Evolutionary conservation across 768 basidiomycete species (phyloP), one percentile per base, ranked within the genome.

Genomic region (Obba rivulosa): DNA sequence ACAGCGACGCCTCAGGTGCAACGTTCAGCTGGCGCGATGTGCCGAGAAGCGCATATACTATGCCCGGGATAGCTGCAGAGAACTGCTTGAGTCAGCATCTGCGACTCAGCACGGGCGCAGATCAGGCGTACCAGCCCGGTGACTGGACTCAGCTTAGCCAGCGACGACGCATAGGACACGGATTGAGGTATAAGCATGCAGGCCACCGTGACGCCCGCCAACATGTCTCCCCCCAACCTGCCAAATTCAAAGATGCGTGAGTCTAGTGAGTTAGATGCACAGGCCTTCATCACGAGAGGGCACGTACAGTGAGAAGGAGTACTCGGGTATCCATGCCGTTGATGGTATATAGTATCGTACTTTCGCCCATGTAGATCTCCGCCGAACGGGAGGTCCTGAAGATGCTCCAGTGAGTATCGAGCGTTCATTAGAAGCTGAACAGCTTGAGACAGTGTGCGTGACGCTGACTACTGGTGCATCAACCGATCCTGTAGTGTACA

Each of bases 31-130:
- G 87, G 23, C 80, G 73, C 10, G 82, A 93, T 21, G 87, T 89
- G 16, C 94, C 94, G 3, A 96, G 76, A n/a, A 95, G 71, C 5
- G 88, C 89, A 63, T 96, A 97, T 10, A 87, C 69, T n/a, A 94
- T 78, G 11, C 86, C 85, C 7, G 92, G 92, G 48, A 97, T 81
- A 8, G 90, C 80, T 13, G 92, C 86, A 4, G 89, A 83, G 56
- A 87, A 88, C 87, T 92, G 58, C 0, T 21, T 13, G 28, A 31
- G 13, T 31, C 7, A 13, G 5, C 28, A 31, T 7, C 13, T 5
- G 16, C 7, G 20, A 45, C n/a, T 13, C 4, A 2, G 23, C 40
- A 41, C 17, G 20, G 7, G 14, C 20, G 14, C 0, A 20, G 9
- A 24, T 35, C 22, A 17, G 41, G 69, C 86, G 55, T 59, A 90